Base-by-base conservation (phyloP, 192 early-diverging fungal species). In the Backusella westeae region DNA sequence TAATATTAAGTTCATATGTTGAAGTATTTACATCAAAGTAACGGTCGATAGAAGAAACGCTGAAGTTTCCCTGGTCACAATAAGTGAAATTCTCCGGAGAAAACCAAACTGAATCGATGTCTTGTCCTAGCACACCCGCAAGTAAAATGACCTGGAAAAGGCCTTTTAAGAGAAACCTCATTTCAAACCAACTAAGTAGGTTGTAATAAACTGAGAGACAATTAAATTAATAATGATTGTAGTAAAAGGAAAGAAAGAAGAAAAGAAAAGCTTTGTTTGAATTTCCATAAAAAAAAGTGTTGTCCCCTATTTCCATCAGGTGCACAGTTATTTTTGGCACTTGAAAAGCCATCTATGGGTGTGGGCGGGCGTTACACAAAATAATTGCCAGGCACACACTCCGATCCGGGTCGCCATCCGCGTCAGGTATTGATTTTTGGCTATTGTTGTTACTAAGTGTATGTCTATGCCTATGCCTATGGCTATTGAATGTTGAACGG, bases 61-160 rank as follows among this genome's bases (percentile, higher is more conserved):
- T 39, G 12, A 71, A 32, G 23, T 71, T 39, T 34, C 44, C 41
- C 7, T 71, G 21, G 32, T 29, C 42, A 44, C 44, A 49, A 44
- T 32, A 44, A 17, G 39, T 49, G 29, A 49, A 71, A 19, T 71
- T 49, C 32, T 71, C 29, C 12, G 26, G 14, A 34, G 70, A 26
- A 71, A 71, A 71, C 70, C 70, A 71, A 34, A 71, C 70, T 17
- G 70, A 71, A 71, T 71, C 70, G 12, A 71, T 49, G 7, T 10
- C 26, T 19, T 46, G 70, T 71, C 39, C 70, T 6, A 69, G 14
- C 9, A 36, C 21, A 34, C 67, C 19, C 23, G 8, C n/a, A 23
- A 39, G 21, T 19, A 69, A 21, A 21, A 41, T 21, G 8, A 14
- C 56, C 56, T 26, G 56, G 9, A 63, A 39, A 41, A 69, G 10